phyloP scores from a whole-genome alignment of 2,329 filamentous ascomycete genomes.

The Exophiala sp. region DNA sequence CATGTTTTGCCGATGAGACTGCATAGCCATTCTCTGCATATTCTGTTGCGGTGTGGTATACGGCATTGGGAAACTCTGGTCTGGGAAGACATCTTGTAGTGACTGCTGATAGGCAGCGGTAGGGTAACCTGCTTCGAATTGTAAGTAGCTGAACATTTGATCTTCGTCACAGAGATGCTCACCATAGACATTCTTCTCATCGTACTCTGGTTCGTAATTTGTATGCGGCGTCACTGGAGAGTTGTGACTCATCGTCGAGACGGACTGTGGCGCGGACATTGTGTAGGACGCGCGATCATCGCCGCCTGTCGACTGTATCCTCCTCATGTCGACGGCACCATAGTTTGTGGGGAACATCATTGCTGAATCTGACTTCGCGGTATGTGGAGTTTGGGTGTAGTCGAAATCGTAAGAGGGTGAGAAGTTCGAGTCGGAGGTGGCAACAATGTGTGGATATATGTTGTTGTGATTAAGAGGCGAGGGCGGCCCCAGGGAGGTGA shows the following conservation, averaged over 20 bases:
- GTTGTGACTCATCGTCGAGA: constrained; percentile 59
- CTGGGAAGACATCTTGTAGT: constrained; percentile 60
- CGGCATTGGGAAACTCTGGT: constrained; percentile 46
- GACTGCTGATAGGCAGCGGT: constrained; percentile 40
- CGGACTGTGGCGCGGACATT: constrained; percentile 55
- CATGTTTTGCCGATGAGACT: constrained; percentile 56
- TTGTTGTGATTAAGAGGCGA: constrained; percentile 38
- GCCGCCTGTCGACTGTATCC: constrained; percentile 51
- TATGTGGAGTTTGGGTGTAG: constrained; percentile 33
- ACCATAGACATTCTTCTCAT: constrained; percentile 55
- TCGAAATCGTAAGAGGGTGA: constrained; percentile 38
- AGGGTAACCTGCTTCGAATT: constrained; percentile 51
- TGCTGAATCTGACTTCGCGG: constrained; percentile 49
- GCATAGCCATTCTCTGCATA: constrained; percentile 35
- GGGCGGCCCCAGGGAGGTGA: constrained; percentile 42
- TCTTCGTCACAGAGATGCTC: constrained; percentile 44
- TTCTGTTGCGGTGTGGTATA: constrained; percentile 35
- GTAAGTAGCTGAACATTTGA: constrained; percentile 68
- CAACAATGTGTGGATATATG: constrained; percentile 42
- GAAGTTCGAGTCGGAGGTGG: constrained; percentile 44
- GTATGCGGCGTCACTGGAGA: constrained; percentile 61
- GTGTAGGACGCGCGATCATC: constrained; percentile 53
- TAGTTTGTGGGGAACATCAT: constrained; percentile 51
- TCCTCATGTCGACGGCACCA: constrained; percentile 55
- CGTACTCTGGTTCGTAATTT: constrained; percentile 50